Percentiles rank a stretch among this genome's conserved stretches.
These are phyloP conservation scores for Kockovaella imperatae DNA, from an alignment of 768 basidiomycete species.

Conservation along the genomic window DNA sequence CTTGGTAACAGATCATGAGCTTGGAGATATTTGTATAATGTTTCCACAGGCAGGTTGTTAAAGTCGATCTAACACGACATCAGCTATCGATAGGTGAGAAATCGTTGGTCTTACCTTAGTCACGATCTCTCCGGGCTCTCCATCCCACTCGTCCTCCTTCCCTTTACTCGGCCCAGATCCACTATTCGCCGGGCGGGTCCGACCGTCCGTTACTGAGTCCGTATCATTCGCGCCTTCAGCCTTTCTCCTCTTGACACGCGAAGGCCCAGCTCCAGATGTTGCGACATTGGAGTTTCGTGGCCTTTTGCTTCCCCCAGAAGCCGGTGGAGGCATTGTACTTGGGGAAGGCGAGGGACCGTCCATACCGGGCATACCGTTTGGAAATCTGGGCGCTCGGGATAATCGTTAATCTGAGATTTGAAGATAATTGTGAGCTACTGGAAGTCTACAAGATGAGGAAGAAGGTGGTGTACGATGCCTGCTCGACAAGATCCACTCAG, in stretches of 20 bases:
- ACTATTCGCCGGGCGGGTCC: conserved; percentile 4
- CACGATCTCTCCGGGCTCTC: conserved; percentile 23
- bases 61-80: conserved; percentile 30
- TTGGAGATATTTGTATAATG: conserved; percentile 35
- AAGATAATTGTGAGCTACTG: no score
- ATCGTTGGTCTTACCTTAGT: conserved; percentile 26
- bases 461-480: no score
- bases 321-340: neutral
- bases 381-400: no score
- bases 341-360: neutral
- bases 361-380: neutral
- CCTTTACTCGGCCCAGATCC: conserved; percentile 17
- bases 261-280: neutral
- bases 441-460: no score
- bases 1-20: conserved; percentile 31
- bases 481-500: no score
- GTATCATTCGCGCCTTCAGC: neutral
- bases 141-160: conserved; percentile 21
- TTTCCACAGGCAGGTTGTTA: conserved; percentile 32
- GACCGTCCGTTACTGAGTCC: neutral
- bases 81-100: neutral
- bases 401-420: no score
- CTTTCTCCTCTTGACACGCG: neutral
- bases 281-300: no score
- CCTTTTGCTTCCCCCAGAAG: no score